These are phyloP conservation scores for Obelidium mucronatum DNA, from an alignment of 192 early-diverging fungal species.

Conservation along the genomic window DNA sequence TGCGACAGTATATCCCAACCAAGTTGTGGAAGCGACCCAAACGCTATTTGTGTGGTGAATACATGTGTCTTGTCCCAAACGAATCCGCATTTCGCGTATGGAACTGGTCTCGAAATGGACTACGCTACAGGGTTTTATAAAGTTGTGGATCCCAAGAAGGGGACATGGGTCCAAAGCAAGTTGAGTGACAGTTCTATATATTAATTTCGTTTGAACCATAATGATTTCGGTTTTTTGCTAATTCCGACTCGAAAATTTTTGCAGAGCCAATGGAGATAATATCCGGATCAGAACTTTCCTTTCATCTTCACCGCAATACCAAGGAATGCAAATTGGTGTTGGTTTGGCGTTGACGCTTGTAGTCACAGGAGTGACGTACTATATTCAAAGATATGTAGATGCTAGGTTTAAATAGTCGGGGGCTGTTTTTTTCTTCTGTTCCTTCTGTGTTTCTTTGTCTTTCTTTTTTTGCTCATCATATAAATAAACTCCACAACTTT, in stretches of 20 bases:
- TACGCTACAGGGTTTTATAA: slow-evolving; percentile 41
- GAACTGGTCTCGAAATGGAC: slow-evolving; percentile 56
- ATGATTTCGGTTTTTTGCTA: too few relatives aligned
- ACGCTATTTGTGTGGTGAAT: slow-evolving; percentile 31
- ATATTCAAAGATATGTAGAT: slow-evolving; percentile 26
- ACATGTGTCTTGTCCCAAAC: slow-evolving; percentile 41
- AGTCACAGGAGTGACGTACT: slow-evolving; percentile 18
- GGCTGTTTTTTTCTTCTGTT: slow-evolving; percentile 3
- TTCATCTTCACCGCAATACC: slow-evolving; percentile 35
- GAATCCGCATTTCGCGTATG: slow-evolving; percentile 55
- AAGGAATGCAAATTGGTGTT: slow-evolving; percentile 48
- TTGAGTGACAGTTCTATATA: too few relatives aligned
- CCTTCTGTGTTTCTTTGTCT: background rate
- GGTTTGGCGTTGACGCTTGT: slow-evolving; percentile 39
- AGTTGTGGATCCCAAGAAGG: slow-evolving; percentile 51
- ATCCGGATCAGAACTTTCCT: slow-evolving; percentile 50
- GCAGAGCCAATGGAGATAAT: too few relatives aligned
- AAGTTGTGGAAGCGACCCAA: slow-evolving; percentile 9
- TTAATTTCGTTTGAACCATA: too few relatives aligned
- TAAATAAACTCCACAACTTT: too few relatives aligned
- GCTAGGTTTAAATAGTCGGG: slow-evolving; percentile 29
- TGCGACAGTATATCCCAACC: background rate
- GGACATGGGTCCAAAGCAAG: slow-evolving; percentile 52
- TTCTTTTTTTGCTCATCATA: too few relatives aligned
- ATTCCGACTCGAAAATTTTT: too few relatives aligned